Conservation (phyloP, 306 rosid genomes). For the Dryas drummondii region DNA sequence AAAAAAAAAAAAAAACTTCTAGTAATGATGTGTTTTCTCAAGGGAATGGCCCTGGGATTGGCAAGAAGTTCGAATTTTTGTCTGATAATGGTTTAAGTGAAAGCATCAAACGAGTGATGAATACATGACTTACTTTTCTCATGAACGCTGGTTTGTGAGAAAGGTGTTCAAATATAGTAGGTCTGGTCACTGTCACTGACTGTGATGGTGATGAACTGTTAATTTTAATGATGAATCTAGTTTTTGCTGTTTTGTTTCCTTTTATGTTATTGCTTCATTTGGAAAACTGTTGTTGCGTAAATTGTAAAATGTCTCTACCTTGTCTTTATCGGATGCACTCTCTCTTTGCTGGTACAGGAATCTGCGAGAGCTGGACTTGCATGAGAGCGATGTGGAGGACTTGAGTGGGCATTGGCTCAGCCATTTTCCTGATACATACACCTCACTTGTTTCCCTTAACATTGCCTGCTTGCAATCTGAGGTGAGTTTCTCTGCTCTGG, state of each 20-base stretch:
- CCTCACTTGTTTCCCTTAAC: conserved; percentile 83
- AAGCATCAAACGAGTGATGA: neutral
- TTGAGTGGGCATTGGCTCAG: conserved; percentile 90
- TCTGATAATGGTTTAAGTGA: neutral
- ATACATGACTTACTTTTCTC: neutral
- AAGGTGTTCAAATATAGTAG: neutral
- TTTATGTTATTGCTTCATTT: neutral
- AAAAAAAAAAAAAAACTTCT: neutral
- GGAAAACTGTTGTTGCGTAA: neutral
- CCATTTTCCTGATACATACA: conserved; percentile 84
- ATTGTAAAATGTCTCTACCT: conserved; percentile 13
- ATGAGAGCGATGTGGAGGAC: conserved; percentile 93
- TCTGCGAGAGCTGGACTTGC: conserved; percentile 79
- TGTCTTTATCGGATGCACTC: conserved; percentile 9
- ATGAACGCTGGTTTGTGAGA: neutral
- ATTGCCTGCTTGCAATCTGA: conserved; percentile 77
- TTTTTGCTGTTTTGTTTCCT: neutral
- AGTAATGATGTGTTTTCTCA: neutral
- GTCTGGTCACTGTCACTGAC: conserved; percentile 9
- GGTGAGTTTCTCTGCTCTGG: conserved; percentile 74
- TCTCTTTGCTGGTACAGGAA: conserved; percentile 54
- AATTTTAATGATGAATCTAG: neutral
- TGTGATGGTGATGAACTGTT: neutral
- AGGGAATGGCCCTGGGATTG: conserved; percentile 1
- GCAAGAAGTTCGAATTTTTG: neutral